Conservation (phyloP, 495 filamentous ascomycete species). For the Friedmanniomyces simplex region DNA sequence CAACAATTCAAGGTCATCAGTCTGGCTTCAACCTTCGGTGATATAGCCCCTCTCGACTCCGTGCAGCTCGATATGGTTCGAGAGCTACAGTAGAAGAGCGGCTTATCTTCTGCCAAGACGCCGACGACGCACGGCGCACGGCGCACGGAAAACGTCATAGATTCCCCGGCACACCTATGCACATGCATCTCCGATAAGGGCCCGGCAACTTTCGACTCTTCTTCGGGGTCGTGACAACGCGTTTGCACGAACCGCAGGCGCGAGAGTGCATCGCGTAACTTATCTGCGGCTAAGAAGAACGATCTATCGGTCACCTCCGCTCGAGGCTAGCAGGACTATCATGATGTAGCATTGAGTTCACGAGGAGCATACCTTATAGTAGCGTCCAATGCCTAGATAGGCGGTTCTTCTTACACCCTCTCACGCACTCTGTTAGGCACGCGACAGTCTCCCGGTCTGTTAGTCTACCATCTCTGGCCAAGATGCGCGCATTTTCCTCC, state of each 20-base stretch:
- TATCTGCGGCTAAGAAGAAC: not conserved
- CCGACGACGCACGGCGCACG: no score
- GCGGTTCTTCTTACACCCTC: not conserved
- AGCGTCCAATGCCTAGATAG: not conserved
- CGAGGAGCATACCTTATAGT: not conserved
- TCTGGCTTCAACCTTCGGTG: no score
- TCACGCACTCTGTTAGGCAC: not conserved
- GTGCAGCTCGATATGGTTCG: no score
- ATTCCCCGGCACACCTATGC: no score
- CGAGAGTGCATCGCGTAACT: not conserved
- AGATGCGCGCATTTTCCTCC: slow-evolving; percentile 4
- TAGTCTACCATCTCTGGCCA: not conserved
- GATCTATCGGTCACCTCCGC: not conserved
- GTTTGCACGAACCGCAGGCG: not conserved
- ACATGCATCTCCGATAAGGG: no score
- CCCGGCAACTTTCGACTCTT: no score
- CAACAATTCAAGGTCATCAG: no score
- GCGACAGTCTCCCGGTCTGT: not conserved
- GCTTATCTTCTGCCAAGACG: not conserved
- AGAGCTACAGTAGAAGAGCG: not conserved
- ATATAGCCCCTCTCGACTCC: no score
- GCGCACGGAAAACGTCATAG: not conserved
- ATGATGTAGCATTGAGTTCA: not conserved
- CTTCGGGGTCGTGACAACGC: not conserved
- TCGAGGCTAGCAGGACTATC: not conserved